Evolutionary conservation across 1,284 basidiomycete genomes (phyloP).

Genomic region (Microbotryum lychnidis-dioicae): DNA sequence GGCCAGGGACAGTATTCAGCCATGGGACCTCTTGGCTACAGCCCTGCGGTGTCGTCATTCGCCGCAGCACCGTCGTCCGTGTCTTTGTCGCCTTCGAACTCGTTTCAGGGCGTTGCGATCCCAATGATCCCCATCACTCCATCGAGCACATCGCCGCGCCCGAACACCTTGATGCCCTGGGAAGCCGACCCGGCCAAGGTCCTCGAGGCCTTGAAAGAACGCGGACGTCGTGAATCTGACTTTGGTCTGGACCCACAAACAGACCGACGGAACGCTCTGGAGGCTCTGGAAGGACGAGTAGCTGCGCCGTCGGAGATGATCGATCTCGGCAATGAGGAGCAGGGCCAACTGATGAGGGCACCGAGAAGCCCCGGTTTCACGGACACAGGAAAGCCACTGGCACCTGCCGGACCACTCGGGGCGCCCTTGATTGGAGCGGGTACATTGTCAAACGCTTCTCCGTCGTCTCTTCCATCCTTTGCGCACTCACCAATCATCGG

Average conservation of each 20-base stretch:
- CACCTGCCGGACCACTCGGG: too few relatives aligned
- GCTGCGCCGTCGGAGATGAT: conserved; percentile 27
- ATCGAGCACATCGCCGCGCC: background rate
- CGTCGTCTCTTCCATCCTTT: background rate
- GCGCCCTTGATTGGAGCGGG: too few relatives aligned
- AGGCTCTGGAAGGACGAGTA: conserved; percentile 30
- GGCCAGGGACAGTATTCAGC: conserved; percentile 12
- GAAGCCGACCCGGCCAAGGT: conserved; percentile 25
- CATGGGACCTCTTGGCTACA: conserved; percentile 11
- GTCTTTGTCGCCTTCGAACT: background rate
- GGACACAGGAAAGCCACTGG: background rate
- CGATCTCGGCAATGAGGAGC: conserved; percentile 19
- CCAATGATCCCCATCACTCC: background rate
- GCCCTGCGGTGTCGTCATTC: conserved; percentile 21
- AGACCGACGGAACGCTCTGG: conserved; percentile 25
- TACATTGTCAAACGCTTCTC: too few relatives aligned
- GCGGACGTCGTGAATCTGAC: conserved; percentile 21
- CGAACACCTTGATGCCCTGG: conserved; percentile 6
- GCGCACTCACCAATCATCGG: conserved; percentile 27
- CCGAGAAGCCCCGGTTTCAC: conserved; percentile 12
- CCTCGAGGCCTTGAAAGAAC: conserved; percentile 31
- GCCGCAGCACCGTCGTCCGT: background rate
- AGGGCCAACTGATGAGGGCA: conserved; percentile 23
- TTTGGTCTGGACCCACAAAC: conserved; percentile 6
- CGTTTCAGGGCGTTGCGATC: background rate